phyloP scores from a whole-genome alignment of 2,329 filamentous ascomycete species.

The Esteya vermicola region DNA sequence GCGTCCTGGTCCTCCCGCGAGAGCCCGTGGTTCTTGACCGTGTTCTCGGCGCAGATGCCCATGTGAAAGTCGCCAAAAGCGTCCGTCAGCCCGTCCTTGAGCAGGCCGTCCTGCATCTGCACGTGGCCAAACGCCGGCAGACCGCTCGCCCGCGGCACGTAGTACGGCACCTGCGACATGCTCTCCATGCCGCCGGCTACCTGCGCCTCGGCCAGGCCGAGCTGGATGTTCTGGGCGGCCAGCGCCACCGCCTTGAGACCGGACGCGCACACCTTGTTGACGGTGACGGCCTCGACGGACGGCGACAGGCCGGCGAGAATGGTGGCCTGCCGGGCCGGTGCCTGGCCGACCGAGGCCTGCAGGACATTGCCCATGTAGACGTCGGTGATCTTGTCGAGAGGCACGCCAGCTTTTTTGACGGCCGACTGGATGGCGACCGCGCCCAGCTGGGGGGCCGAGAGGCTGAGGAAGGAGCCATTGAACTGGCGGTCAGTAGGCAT shows the following conservation, averaged over 20 bases:
- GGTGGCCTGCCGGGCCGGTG: constrained; percentile 79
- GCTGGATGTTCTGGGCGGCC: constrained; percentile 86
- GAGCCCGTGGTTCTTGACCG: constrained; percentile 73
- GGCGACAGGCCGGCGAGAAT: constrained; percentile 76
- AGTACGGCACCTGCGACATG: constrained; percentile 91
- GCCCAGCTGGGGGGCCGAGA: constrained; percentile 77
- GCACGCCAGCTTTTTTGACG: constrained; percentile 71
- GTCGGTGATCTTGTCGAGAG: constrained; percentile 67
- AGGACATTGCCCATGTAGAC: constrained; percentile 98
- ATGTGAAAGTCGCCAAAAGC: constrained; percentile 97
- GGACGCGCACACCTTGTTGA: constrained; percentile 97
- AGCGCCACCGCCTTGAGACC: constrained; percentile 85
- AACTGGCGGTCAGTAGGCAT: constrained; percentile 42
- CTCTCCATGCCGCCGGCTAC: constrained; percentile 96
- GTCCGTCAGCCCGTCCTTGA: constrained; percentile 91
- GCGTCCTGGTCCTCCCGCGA: constrained; percentile 78
- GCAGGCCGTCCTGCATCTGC: constrained; percentile 77
- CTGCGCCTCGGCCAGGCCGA: constrained; percentile 77
- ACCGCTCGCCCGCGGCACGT: constrained; percentile 67
- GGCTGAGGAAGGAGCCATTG: constrained; percentile 76
- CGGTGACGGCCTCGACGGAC: constrained; percentile 74
- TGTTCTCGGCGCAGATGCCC: constrained; percentile 93
- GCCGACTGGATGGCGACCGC: constrained; percentile 87
- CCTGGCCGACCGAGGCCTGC: constrained; percentile 69
- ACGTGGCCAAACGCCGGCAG: constrained; percentile 78